Evolutionary conservation across 495 filamentous ascomycete genomes (phyloP).

Genomic region (Penicillium argentinense): DNA sequence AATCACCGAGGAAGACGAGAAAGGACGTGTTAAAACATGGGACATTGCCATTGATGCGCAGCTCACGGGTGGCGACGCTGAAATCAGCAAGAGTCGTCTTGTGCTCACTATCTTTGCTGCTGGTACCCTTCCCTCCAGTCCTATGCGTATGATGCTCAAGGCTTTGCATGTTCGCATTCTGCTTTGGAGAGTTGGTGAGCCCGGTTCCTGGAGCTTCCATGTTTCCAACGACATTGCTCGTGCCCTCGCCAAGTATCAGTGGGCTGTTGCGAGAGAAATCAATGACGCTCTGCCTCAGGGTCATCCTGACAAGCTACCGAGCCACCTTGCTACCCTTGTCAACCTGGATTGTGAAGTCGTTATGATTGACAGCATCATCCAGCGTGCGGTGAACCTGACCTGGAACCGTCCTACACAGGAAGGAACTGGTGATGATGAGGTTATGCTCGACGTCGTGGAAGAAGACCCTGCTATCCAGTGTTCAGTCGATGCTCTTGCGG

Average conservation of each 20-base stretch:
- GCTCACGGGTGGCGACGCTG: constrained; percentile 86
- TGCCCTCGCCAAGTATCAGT: constrained; percentile 69
- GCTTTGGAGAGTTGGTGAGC: constrained; percentile 72
- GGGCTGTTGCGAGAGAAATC: constrained; percentile 73
- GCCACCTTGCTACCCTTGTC: constrained; percentile 71
- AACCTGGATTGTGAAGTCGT: constrained; percentile 78
- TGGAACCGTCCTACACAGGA: constrained; percentile 79
- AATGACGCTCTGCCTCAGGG: constrained; percentile 59
- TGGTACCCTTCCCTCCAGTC: constrained; percentile 81
- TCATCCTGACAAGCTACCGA: constrained; percentile 65
- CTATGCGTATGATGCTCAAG: constrained; percentile 85
- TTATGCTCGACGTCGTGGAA: constrained; percentile 78
- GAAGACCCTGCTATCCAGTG: constrained; percentile 85
- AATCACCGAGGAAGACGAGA: constrained; percentile 80
- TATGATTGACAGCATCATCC: constrained; percentile 71
- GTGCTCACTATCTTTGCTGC: constrained; percentile 86
- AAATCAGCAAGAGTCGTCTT: constrained; percentile 84
- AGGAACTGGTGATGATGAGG: constrained; percentile 58
- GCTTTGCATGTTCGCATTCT: constrained; percentile 87
- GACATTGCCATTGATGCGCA: constrained; percentile 93
- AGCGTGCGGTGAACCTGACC: constrained; percentile 86
- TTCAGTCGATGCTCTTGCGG: constrained; percentile 84
- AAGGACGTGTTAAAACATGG: constrained; percentile 88
- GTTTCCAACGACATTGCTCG: constrained; percentile 64
- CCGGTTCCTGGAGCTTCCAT: constrained; percentile 58